Base-by-base conservation (phyloP, 441 rosid genomes). In the Pelargonium fulgidum region DNA sequence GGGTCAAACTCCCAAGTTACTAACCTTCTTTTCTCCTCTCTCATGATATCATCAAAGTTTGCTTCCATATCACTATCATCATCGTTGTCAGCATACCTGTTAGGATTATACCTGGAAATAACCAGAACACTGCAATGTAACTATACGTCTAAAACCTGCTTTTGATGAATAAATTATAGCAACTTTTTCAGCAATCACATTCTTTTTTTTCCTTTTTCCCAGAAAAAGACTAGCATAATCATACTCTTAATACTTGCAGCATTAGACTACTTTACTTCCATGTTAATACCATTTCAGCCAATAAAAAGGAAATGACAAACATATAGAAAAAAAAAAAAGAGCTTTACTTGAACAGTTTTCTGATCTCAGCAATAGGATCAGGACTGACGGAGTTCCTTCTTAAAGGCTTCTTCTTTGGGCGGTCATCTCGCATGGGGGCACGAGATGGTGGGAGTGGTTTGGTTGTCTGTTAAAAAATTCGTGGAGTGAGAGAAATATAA, bases 11-110 rank as follows among this genome's bases (percentile, higher is more conserved):
- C 36, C 36, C 36, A 29, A 29, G 36, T 29, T 54, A 67, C 87
- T 24, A 70, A 93, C 99, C 97, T 93, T 73, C 82, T 63, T 65
- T 65, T 81, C 77, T 91, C 97, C 76, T 93, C 97, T 76, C 19
- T 68, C 88, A 79, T 64, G 64, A 88, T 89, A 69, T 89, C 99
- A 0, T 86, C 97, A 54, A 77, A 93, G 73, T 80, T 82, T 24
- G 93, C 96, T 80, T 91, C 99, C 97, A 91, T 93, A 83, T 85
- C 82, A 70, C 86, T 77, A 73, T 79, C 90, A 67, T 84, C 90
- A 20, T 74, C 85, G 6, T 85, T 88, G 58, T 78, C 79, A 14
- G 83, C 79, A 78, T 1, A 87, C 59, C 84, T 84, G 58, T 50
- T 50, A 13, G 58, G 58, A 50, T 50, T 17, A n/a, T 50, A 50